Evolutionary conservation across 352 stramenopile genomes (phyloP).

Genomic region (Elongisporangium anandrum): DNA sequence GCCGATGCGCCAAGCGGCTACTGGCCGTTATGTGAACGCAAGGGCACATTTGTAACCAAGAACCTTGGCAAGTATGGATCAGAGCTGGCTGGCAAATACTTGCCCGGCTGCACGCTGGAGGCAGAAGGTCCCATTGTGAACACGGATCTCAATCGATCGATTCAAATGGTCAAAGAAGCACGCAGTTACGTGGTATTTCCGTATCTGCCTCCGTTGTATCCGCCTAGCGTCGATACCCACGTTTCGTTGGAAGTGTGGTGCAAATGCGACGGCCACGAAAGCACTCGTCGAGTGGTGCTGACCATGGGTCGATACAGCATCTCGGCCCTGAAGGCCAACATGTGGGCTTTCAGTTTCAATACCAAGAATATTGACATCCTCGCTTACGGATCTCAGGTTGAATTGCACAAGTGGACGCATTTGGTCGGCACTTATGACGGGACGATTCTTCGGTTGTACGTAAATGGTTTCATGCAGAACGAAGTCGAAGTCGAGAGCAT

Average conservation of each 20-base stretch:
- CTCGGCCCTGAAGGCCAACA: slow-evolving; percentile 60
- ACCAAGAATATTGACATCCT: slow-evolving; percentile 75
- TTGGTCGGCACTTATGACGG: slow-evolving; percentile 88
- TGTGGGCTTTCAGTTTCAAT: slow-evolving; percentile 81
- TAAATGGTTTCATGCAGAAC: slow-evolving; percentile 65
- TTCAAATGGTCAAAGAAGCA: slow-evolving; percentile 51
- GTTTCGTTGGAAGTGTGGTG: slow-evolving; percentile 82
- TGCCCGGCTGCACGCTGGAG: slow-evolving; percentile 67
- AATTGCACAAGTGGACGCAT: slow-evolving; percentile 78
- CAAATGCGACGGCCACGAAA: slow-evolving; percentile 59
- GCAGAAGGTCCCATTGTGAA: slow-evolving; percentile 73
- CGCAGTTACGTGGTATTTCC: slow-evolving; percentile 56
- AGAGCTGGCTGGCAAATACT: slow-evolving; percentile 46
- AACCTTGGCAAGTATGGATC: slow-evolving; percentile 67
- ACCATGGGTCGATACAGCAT: slow-evolving; percentile 76
- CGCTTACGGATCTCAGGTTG: slow-evolving; percentile 42
- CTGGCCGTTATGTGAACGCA: slow-evolving; percentile 85
- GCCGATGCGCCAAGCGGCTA: slow-evolving; percentile 71
- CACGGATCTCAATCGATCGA: slow-evolving; percentile 70
- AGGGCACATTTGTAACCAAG: slow-evolving; percentile 49
- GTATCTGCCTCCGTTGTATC: slow-evolving; percentile 39
- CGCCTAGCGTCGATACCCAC: slow-evolving; percentile 20
- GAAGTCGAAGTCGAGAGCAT: slow-evolving; percentile 74
- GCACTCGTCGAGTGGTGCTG: slow-evolving; percentile 60
- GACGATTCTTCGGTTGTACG: slow-evolving; percentile 76